Percentiles rank a stretch among this genome's conserved stretches.
These are phyloP conservation scores for Blechomonas ayalai DNA, from an alignment of 208 protist species.

Conservation along the genomic window DNA sequence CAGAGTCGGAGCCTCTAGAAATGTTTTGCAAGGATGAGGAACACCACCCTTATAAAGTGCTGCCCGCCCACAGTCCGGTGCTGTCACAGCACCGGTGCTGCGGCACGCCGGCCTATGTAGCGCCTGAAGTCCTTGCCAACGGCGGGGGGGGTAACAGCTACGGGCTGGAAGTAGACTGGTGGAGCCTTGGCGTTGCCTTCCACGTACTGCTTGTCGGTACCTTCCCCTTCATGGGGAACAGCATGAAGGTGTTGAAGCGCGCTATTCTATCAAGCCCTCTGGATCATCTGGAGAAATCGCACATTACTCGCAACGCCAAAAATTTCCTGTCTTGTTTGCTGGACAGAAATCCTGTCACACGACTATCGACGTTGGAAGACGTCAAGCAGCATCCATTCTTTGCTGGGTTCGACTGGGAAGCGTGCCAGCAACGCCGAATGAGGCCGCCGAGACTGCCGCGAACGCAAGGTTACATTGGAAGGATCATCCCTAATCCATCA, in stretches of 20 bases:
- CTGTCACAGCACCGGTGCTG: slow-evolving; percentile 63
- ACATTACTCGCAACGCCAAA: slow-evolving; percentile 19
- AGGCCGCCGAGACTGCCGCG: slow-evolving; percentile 46
- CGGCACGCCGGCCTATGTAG: slow-evolving; percentile 87
- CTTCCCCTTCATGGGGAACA: slow-evolving; percentile 64
- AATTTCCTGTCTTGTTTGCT: slow-evolving; percentile 38
- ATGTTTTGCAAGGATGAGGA: too few species aligned
- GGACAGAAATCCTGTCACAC: slow-evolving; percentile 43
- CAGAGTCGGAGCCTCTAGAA: slow-evolving; percentile 17
- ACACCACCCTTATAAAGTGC: too few species aligned
- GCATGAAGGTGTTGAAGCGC: slow-evolving; percentile 24
- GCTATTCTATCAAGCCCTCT: slow-evolving; percentile 32
- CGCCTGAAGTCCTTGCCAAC: slow-evolving; percentile 65
- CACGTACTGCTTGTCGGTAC: slow-evolving; percentile 69
- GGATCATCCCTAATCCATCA: too few species aligned
- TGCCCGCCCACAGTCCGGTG: neutral
- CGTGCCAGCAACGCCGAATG: slow-evolving; percentile 41
- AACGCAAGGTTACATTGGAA: too few species aligned
- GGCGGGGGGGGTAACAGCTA: slow-evolving; percentile 28
- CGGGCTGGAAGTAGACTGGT: slow-evolving; percentile 76
- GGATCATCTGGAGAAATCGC: slow-evolving; percentile 35
- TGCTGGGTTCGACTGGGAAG: slow-evolving; percentile 61
- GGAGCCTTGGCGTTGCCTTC: slow-evolving; percentile 71
- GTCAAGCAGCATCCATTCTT: slow-evolving; percentile 61
- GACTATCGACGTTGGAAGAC: slow-evolving; percentile 30